These are phyloP conservation scores for Camelina neglecta DNA, from an alignment of 345 rosid genomes.

Conservation along the genomic window DNA sequence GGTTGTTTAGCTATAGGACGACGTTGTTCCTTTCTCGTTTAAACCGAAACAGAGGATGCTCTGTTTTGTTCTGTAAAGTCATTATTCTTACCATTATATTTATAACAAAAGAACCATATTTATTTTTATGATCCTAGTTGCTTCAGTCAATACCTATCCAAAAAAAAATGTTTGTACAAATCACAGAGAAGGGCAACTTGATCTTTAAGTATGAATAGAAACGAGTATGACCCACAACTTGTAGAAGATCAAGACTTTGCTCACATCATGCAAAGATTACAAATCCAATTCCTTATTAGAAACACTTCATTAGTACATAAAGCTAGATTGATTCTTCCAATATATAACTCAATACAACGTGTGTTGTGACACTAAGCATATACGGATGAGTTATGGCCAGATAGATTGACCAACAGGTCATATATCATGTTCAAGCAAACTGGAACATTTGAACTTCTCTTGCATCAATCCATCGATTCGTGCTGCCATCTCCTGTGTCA, in stretches of 20 bases:
- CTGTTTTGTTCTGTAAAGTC: neutral
- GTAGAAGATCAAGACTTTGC: neutral
- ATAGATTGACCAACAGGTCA: neutral
- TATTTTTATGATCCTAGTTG: neutral
- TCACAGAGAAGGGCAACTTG: neutral
- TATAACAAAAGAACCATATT: neutral
- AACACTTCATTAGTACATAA: neutral
- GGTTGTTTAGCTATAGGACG: neutral
- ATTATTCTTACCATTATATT: neutral
- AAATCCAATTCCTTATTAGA: neutral
- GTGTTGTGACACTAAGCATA: neutral
- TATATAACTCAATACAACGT: neutral
- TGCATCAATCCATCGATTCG: slow-evolving; percentile 21
- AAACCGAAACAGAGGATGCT: slow-evolving; percentile 8
- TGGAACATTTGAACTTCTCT: slow-evolving; percentile 21
- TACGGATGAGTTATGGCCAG: neutral
- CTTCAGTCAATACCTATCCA: neutral
- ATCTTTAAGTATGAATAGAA: neutral
- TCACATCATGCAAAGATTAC: neutral
- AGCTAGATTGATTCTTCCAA: neutral
- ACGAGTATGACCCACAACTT: neutral
- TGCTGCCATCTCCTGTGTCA: slow-evolving; percentile 38
- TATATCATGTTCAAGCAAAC: slow-evolving; percentile 22
- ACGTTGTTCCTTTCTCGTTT: neutral
- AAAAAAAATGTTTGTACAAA: neutral